Evolutionary conservation across 768 basidiomycete species (phyloP).

Genomic region (Rhodotorula paludigena): DNA sequence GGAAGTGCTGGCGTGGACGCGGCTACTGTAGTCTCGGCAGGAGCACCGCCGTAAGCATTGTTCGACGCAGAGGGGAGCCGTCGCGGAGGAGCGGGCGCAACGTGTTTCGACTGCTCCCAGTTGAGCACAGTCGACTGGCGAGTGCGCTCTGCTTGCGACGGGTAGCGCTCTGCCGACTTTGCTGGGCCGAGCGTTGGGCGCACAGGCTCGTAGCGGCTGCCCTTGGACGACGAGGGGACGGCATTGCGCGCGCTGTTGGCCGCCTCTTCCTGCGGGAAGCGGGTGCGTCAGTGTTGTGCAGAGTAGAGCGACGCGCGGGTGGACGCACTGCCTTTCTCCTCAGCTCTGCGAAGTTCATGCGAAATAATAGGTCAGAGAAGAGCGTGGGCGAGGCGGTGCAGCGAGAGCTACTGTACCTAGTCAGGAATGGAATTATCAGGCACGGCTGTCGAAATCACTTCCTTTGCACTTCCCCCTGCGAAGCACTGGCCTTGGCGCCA

Average conservation of each 20-base stretch:
- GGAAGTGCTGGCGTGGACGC: no score
- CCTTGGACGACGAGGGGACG: not conserved
- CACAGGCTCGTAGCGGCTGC: constrained; percentile 8
- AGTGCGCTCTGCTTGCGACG: not conserved
- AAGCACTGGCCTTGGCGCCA: no score
- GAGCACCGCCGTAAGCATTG: no score
- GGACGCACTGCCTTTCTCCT: not conserved
- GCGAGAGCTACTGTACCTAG: no score
- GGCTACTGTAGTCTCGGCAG: no score
- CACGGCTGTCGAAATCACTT: no score
- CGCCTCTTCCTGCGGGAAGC: constrained; percentile 9
- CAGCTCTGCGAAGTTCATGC: not conserved
- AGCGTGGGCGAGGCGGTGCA: not conserved
- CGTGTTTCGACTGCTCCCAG: not conserved
- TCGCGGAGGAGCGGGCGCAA: not conserved
- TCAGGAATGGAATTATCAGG: no score
- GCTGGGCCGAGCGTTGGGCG: not conserved
- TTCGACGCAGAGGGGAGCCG: not conserved
- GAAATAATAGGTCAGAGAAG: not conserved
- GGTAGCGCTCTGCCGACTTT: not conserved
- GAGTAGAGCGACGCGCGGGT: not conserved
- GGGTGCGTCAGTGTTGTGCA: not conserved
- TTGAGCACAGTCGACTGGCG: not conserved
- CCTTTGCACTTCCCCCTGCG: no score
- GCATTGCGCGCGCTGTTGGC: not conserved